Base-by-base conservation (phyloP, 2,329 filamentous ascomycete species). In the Shiraia bambusicola region DNA sequence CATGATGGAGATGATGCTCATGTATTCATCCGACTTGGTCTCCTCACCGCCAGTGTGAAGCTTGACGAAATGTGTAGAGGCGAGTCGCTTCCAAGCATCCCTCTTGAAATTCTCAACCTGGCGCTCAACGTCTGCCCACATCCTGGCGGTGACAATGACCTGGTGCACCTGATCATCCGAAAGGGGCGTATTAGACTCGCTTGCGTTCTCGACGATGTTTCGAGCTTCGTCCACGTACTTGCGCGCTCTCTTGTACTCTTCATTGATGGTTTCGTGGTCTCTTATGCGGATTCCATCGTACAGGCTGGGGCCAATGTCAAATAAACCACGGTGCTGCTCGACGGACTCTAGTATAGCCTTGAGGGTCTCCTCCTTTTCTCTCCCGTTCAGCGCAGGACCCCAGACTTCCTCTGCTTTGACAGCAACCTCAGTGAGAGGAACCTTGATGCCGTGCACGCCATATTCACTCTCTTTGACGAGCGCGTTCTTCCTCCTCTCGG, bases 371-470 rank as follows among this genome's bases (percentile, higher is more conserved):
- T 97, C 93, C 62, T 92, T 90, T 58, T 97, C 91, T 19, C 88
- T 83, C 3, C 93, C 93, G 28, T 90, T 89, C 27, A 98, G 71
- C 1, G 93, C 92, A 2, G 93, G 93, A 0, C 93, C 93, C 91
- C 94, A 98, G 7, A 98, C 87, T 60, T 98, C 93, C 67, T 97
- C 90, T 0, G 92, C 93, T 69, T 96, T 96, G 47, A 90, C 87
- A 1, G 88, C 89, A 9, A 94, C 88, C 58, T 97, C 93, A 8
- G 93, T 77, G 40, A 98, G 74, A 13, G 93, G 92, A 1, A 78
- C 80, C 64, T 95, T 94, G 69, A 98, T 95, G 9, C 69, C 65
- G 41, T 66, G 54, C 9, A 70, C 66, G 28, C 67, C 67, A 35
- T 69, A 70, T 39, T 70, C 67, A 45, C 88, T 95, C 71, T 96